Percentiles rank a stretch among this genome's conserved stretches.
Conservation (phyloP, 2,329 filamentous ascomycete species). For the Incumbomyces delicatus region DNA sequence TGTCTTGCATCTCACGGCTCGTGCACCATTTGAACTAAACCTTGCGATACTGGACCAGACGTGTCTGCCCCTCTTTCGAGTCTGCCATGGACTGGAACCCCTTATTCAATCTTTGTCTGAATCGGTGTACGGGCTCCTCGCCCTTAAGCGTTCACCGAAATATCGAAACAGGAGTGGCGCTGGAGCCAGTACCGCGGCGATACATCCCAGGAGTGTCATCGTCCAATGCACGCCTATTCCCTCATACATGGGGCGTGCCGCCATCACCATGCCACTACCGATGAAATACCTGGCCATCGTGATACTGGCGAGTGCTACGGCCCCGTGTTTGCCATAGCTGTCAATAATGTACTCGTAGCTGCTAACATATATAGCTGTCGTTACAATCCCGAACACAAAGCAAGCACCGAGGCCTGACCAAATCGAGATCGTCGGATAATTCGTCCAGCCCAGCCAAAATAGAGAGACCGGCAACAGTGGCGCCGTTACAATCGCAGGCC, state of each 20-base stretch:
- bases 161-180: slow-evolving; percentile 38
- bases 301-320: slow-evolving; percentile 37
- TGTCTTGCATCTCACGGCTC: no score
- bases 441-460: slow-evolving; percentile 52
- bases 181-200: slow-evolving; percentile 32
- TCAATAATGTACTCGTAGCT: slow-evolving; percentile 52
- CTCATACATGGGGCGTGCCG: slow-evolving; percentile 29
- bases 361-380: slow-evolving; percentile 42
- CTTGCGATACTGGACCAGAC: no score
- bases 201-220: slow-evolving; percentile 30
- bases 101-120: not conserved
- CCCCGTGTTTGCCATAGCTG: slow-evolving; percentile 44
- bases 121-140: slow-evolving; percentile 19
- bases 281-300: slow-evolving; percentile 34
- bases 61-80: no score
- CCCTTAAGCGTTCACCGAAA: slow-evolving; percentile 28
- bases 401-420: slow-evolving; percentile 44
- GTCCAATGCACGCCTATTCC: slow-evolving; percentile 32
- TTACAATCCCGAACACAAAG: slow-evolving; percentile 44
- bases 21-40: no score
- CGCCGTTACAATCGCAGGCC: slow-evolving; percentile 43
- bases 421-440: slow-evolving; percentile 30
- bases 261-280: slow-evolving; percentile 28
- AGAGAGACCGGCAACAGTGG: slow-evolving; percentile 42
- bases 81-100: not conserved